Evolutionary conservation across 148 eudicot genomes (phyloP).

Genomic region (Rheum nobile): DNA sequence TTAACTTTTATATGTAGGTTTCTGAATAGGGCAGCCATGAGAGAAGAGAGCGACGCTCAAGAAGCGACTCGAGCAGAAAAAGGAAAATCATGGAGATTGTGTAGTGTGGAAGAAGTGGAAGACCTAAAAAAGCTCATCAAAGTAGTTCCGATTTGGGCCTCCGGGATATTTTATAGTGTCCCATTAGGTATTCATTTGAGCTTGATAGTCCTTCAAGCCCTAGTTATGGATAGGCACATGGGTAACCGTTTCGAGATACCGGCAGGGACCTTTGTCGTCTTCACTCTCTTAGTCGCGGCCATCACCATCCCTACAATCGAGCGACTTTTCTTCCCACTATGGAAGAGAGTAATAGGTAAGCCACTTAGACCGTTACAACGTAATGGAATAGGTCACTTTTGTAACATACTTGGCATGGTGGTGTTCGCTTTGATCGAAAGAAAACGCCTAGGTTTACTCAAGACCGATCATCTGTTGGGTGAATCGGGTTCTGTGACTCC

Average conservation of each 20-base stretch:
- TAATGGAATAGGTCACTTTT: slow-evolving; percentile 27
- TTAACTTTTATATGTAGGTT: slow-evolving; percentile 12
- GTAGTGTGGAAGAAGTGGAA: slow-evolving; percentile 46
- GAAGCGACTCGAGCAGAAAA: slow-evolving; percentile 1
- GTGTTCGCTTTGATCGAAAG: slow-evolving; percentile 37
- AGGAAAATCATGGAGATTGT: slow-evolving; percentile 28
- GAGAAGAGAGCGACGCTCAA: background rate
- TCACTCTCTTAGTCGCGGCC: slow-evolving; percentile 26
- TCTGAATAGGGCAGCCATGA: slow-evolving; percentile 32
- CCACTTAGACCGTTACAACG: slow-evolving; percentile 21
- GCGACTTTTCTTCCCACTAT: slow-evolving; percentile 20
- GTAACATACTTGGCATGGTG: slow-evolving; percentile 21
- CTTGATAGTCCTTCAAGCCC: slow-evolving; percentile 45
- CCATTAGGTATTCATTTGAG: slow-evolving; percentile 20
- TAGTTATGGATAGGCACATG: slow-evolving; percentile 34
- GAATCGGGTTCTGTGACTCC: slow-evolving; percentile 24
- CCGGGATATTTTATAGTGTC: slow-evolving; percentile 27
- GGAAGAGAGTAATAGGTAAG: slow-evolving; percentile 19
- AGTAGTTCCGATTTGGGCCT: slow-evolving; percentile 48
- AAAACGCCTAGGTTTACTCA: slow-evolving; percentile 18
- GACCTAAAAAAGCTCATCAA: slow-evolving; percentile 37
- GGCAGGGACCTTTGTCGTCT: slow-evolving; percentile 22
- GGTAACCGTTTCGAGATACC: slow-evolving; percentile 26
- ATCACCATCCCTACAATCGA: slow-evolving; percentile 26
- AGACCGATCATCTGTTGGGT: background rate